phyloP scores from a whole-genome alignment of 495 filamentous ascomycete species.

The Aspergillus hancockii region DNA sequence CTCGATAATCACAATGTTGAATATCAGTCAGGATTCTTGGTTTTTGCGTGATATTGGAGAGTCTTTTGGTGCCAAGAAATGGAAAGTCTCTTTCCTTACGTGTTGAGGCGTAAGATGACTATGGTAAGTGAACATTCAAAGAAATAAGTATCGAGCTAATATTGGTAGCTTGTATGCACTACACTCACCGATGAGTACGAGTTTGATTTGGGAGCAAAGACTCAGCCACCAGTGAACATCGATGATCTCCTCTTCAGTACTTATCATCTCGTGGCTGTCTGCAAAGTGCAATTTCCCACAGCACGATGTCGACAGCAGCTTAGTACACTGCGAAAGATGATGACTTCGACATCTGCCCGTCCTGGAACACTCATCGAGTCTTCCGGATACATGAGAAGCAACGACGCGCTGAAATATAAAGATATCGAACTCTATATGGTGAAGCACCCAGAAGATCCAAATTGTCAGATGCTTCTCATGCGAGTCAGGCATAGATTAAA shows the following conservation, averaged over 20 bases:
- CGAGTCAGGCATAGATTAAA: constrained; percentile 16
- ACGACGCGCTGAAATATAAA: constrained; percentile 28
- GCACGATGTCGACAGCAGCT: constrained; percentile 19
- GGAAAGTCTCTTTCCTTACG: constrained; percentile 6
- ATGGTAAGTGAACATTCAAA: neutral
- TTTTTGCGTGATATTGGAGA: constrained; percentile 15
- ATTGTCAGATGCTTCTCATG: constrained; percentile 26
- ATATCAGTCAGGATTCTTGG: constrained; percentile 17
- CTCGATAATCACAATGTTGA: constrained; percentile 13
- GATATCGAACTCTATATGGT: constrained; percentile 30
- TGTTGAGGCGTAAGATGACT: constrained; percentile 12
- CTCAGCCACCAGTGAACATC: constrained; percentile 16
- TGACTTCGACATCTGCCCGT: constrained; percentile 23
- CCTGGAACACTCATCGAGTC: constrained; percentile 23
- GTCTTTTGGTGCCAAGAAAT: constrained; percentile 18
- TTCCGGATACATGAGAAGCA: constrained; percentile 19
- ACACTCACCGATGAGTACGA: constrained; percentile 12
- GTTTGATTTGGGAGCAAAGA: constrained; percentile 16
- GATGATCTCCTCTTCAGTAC: constrained; percentile 23
- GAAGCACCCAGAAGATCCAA: constrained; percentile 23
- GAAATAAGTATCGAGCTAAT: neutral
- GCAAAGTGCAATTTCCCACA: constrained; percentile 19
- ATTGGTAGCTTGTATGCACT: constrained; percentile 1
- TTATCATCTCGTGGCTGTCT: constrained; percentile 17
- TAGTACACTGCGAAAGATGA: constrained; percentile 29